Conservation (phyloP, 768 basidiomycete species). For the Mycena vulgaris region DNA sequence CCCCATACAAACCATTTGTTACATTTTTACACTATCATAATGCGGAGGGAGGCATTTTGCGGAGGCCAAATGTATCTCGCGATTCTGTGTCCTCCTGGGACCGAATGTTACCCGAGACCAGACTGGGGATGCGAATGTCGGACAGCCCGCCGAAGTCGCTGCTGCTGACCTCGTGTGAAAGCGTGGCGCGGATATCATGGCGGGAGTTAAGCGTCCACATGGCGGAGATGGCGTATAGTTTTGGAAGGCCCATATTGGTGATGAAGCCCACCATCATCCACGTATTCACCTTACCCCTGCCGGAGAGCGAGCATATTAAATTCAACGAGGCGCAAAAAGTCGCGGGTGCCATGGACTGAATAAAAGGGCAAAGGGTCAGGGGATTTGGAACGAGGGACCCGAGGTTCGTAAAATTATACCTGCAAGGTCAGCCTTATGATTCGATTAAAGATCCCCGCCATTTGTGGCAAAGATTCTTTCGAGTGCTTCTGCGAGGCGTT, state of each 20-base stretch:
- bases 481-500: neutral
- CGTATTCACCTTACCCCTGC: neutral
- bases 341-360: neutral
- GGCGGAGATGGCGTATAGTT: constrained; percentile 9
- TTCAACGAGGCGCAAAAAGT: neutral
- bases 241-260: neutral
- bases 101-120: no score
- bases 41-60: no score
- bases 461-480: neutral
- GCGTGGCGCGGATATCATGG: neutral
- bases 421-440: neutral
- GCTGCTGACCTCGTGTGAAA: no score
- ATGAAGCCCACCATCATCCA: neutral
- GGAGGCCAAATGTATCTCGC: no score
- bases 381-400: neutral
- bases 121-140: no score
- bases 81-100: no score
- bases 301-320: neutral
- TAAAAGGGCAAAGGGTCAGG: no score
- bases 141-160: no score
- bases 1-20: no score
- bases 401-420: neutral
- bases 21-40: no score
- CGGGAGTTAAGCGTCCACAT: constrained; percentile 22
- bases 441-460: neutral